Conservation (phyloP, 108 stramenopile species). For the Nitzschia sp. region DNA sequence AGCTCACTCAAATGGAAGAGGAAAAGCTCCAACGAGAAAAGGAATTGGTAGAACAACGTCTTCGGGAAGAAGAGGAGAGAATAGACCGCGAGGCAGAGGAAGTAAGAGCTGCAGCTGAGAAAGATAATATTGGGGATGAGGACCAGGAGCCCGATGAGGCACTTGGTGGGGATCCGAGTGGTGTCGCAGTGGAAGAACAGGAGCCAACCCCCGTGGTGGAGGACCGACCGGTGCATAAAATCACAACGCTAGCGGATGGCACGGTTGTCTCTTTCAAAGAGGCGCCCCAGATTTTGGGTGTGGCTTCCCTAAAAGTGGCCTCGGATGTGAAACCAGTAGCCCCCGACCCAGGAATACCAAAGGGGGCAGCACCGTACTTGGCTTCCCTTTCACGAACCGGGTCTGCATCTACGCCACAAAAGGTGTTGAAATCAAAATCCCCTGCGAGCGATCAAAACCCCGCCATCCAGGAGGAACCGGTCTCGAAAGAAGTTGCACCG, state of each 20-base stretch:
- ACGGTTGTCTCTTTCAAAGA: conserved; percentile 6
- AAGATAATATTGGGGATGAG: neutral
- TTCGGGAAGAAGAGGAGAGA: conserved; percentile 53
- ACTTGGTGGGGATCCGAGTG: neutral
- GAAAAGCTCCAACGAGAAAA: conserved; percentile 59
- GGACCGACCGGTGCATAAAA: conserved; percentile 21
- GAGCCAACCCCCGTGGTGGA: neutral
- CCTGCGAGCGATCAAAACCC: too few species aligned
- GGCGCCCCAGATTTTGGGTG: neutral
- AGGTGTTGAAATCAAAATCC: too few species aligned
- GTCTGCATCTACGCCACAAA: too few species aligned
- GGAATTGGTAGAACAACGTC: conserved; percentile 45
- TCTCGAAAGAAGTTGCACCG: too few species aligned
- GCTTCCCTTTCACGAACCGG: conserved; percentile 16
- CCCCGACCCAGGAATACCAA: conserved; percentile 9
- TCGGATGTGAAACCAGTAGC: neutral
- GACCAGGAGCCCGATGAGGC: neutral
- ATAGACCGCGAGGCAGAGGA: conserved; percentile 30
- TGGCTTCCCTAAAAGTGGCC: neutral
- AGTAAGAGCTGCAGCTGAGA: neutral
- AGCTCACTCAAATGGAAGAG: conserved; percentile 61
- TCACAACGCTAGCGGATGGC: conserved; percentile 12
- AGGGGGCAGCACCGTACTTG: conserved; percentile 7
- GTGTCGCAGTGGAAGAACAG: neutral
- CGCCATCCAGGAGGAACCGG: too few species aligned